Percentiles rank a stretch among this genome's conserved stretches.
phyloP scores from a whole-genome alignment of 768 basidiomycete genomes.

The Naganishia friedmannii region DNA sequence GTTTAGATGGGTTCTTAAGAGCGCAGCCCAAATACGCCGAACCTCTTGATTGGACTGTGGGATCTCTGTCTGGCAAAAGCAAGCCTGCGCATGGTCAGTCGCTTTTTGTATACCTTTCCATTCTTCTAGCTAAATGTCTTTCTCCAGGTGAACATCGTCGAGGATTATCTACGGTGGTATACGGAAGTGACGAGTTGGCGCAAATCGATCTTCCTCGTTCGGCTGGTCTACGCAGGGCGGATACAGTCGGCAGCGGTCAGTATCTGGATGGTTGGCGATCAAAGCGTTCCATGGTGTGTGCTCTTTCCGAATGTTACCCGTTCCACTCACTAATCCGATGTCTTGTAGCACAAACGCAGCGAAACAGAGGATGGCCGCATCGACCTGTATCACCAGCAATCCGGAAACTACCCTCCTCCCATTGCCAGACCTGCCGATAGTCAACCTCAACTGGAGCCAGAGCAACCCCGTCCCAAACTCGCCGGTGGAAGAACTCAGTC shows the following conservation, averaged over 20 bases:
- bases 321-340: not conserved
- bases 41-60: not conserved
- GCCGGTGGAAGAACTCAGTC: slow-evolving; percentile 3
- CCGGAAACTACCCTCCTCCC: slow-evolving; percentile 17
- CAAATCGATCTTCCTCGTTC: not conserved
- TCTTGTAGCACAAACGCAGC: slow-evolving; percentile 12
- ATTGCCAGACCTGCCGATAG: slow-evolving; percentile 8
- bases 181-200: not conserved
- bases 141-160: slow-evolving; percentile 10
- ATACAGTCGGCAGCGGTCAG: not conserved
- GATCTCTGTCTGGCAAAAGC: not conserved
- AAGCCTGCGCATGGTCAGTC: not conserved
- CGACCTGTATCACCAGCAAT: slow-evolving; percentile 10
- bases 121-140: not conserved
- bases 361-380: slow-evolving; percentile 9
- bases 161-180: not conserved
- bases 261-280: slow-evolving; percentile 20
- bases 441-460: not conserved
- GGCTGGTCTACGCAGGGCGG: slow-evolving; percentile 5
- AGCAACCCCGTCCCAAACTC: not conserved
- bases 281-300: not conserved
- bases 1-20: not conserved
- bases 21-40: slow-evolving; percentile 8
- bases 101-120: not conserved
- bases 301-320: not conserved